Evolutionary conservation across 768 basidiomycete genomes (phyloP).

Genomic region (Psilocybe cubensis): DNA sequence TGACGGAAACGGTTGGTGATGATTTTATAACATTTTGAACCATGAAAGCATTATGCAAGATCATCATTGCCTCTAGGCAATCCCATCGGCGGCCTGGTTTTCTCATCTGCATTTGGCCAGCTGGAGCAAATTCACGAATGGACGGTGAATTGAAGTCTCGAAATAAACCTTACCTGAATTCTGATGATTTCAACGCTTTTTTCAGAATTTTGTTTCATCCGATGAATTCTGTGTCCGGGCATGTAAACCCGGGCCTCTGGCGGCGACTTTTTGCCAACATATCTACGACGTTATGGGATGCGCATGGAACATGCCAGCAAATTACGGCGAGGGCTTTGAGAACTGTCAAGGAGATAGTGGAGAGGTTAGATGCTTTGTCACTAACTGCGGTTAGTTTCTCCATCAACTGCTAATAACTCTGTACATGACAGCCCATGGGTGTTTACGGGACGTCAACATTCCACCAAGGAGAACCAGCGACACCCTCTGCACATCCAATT

Average conservation of each 20-base stretch:
- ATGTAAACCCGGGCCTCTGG: slow-evolving; percentile 55
- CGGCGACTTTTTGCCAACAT: slow-evolving; percentile 62
- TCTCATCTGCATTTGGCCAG: slow-evolving; percentile 68
- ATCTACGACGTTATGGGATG: slow-evolving; percentile 62
- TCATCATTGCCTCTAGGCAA: slow-evolving; percentile 37
- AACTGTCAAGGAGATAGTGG: slow-evolving; percentile 57
- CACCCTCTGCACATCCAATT: slow-evolving; percentile 57
- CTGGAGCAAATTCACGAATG: slow-evolving; percentile 69
- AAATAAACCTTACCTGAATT: neutral
- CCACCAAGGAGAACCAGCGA: slow-evolving; percentile 61
- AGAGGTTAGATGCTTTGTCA: slow-evolving; percentile 35
- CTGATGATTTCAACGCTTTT: neutral
- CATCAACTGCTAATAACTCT: neutral
- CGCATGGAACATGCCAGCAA: slow-evolving; percentile 63
- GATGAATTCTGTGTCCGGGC: slow-evolving; percentile 74
- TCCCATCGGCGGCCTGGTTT: slow-evolving; percentile 72
- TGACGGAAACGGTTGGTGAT: slow-evolving; percentile 49
- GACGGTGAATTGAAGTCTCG: slow-evolving; percentile 49
- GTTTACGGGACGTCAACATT: slow-evolving; percentile 72
- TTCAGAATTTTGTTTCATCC: slow-evolving; percentile 63
- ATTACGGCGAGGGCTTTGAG: slow-evolving; percentile 51
- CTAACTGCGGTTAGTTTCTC: neutral
- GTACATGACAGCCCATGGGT: slow-evolving; percentile 55
- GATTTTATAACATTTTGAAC: neutral
- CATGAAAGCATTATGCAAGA: slow-evolving; percentile 1